These are phyloP conservation scores for Leucoagaricus sp. DNA, from an alignment of 1,284 basidiomycete species.

Conservation along the genomic window DNA sequence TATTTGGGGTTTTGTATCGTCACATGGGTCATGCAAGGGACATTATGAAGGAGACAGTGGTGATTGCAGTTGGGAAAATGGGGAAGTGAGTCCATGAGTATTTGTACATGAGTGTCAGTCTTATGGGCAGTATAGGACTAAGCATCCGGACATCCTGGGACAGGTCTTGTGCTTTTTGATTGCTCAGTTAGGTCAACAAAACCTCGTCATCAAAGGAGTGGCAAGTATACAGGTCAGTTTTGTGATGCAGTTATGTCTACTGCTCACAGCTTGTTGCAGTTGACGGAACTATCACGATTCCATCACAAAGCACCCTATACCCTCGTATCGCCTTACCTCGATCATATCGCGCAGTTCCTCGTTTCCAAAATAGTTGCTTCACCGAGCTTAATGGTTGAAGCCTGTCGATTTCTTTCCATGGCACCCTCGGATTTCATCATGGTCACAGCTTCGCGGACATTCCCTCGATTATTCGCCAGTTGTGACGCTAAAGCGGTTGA, in stretches of 20 bases:
- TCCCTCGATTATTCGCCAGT: slow-evolving; percentile 72
- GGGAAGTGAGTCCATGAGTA: slow-evolving; percentile 53
- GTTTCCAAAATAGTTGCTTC: slow-evolving; percentile 59
- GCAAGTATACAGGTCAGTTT: slow-evolving; percentile 66
- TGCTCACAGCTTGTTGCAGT: slow-evolving; percentile 40
- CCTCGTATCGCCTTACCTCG: slow-evolving; percentile 71
- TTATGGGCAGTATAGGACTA: slow-evolving; percentile 41
- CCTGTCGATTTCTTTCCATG: slow-evolving; percentile 63
- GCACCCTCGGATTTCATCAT: slow-evolving; percentile 65
- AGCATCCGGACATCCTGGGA: slow-evolving; percentile 54
- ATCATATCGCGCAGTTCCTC: slow-evolving; percentile 68
- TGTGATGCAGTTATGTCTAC: background rate
- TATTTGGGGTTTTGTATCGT: slow-evolving; percentile 51
- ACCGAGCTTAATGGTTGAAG: slow-evolving; percentile 60
- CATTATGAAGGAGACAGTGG: slow-evolving; percentile 57
- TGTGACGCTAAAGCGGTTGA: slow-evolving; percentile 56
- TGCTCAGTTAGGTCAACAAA: slow-evolving; percentile 67
- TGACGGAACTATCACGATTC: slow-evolving; percentile 57
- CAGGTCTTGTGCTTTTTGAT: slow-evolving; percentile 67
- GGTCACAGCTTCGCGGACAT: slow-evolving; percentile 62
- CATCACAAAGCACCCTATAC: slow-evolving; percentile 70
- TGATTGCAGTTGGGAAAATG: slow-evolving; percentile 60
- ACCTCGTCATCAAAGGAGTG: slow-evolving; percentile 66
- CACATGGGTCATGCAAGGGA: slow-evolving; percentile 46
- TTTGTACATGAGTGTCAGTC: background rate